Evolutionary conservation across 108 stramenopile species (phyloP), one percentile per base, ranked within the genome.

Genomic region (Stephanodiscus triporus): DNA sequence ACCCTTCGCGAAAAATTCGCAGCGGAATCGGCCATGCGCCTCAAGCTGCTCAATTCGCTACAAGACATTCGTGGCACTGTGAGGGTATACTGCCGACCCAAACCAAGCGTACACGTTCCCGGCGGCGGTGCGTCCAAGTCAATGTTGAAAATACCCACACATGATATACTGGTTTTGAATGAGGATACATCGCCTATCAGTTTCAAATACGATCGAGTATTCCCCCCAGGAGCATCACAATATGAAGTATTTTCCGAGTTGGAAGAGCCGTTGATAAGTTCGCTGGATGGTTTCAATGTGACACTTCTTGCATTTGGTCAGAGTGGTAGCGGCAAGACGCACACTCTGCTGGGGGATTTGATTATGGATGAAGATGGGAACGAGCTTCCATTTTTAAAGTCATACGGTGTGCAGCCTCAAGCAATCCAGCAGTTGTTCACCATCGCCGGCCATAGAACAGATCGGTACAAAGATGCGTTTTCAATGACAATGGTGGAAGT

Each of bases 271-370:
- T 90, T 97, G 11, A 71, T 93, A 14, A 87, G 93, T 62, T 96
- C 88, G 10, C 66, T 99, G 56, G 98, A 98, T 81, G 99, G 99
- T 2, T 97, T 87, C 85, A 97, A 96, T 29, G 90, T 95, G 7
- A 97, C 96, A 76, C 72, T 99, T 19, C 87, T 99, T 70, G 93
- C 97, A 3, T 98, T 96, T 73, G 99, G 99, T 17, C 97, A 97
- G 75, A 84, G 88, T 22, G 85, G 89, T 32, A 70, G 86, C 36
- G 99, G 99, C 14, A 99, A 99, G 76, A 98, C 98, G 16, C 85
- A 94, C 79, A 96, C 97, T 34, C 94, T 99, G 80, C 51, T 94
- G 2, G 93, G 93, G 27, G 82, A 91, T 58, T 26, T 66, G n/a
- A 47, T 22, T 0, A 5, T 71, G 9, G 57, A 51, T 62, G 59